These are phyloP conservation scores for Umbellularia californica DNA, from an alignment of 164 flowering plant species.

Conservation along the genomic window DNA sequence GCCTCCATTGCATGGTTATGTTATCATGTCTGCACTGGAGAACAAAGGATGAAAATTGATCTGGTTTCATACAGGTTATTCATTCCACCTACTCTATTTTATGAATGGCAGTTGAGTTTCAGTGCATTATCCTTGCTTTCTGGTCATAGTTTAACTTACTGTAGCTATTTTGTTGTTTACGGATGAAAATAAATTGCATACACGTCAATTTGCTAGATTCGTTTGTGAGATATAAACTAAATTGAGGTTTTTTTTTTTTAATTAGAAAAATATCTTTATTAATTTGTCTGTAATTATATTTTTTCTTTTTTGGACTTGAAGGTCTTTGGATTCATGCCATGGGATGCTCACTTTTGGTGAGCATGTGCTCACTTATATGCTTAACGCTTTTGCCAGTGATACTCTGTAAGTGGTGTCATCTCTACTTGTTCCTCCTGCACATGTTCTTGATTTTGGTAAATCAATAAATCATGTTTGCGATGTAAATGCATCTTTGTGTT, in stretches of 20 bases:
- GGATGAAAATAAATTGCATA: neutral
- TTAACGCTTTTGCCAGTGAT: slow-evolving; percentile 76
- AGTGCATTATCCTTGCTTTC: neutral
- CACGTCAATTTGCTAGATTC: neutral
- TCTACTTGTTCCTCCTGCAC: neutral
- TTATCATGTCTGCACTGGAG: neutral
- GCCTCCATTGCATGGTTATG: neutral
- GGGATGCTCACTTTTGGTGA: slow-evolving; percentile 97
- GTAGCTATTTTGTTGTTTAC: neutral
- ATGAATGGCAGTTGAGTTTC: neutral
- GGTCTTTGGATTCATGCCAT: slow-evolving; percentile 86
- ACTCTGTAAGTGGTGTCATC: slow-evolving; percentile 52
- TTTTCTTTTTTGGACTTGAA: slow-evolving; percentile 16
- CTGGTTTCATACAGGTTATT: neutral
- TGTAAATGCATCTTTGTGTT: neutral
- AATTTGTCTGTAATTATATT: neutral
- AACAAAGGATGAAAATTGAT: neutral
- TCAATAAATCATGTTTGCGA: neutral
- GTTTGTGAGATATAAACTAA: neutral
- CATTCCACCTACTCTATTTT: neutral
- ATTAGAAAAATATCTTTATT: too few species aligned
- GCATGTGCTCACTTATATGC: slow-evolving; percentile 96
- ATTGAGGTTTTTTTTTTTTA: too few species aligned
- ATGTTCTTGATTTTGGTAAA: neutral
- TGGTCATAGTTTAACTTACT: neutral